A percentile compares a stretch with the other conserved stretches of the same genome.
These are phyloP conservation scores for Ambrosiella cleistominuta DNA, from an alignment of 2,329 filamentous ascomycete genomes.

Conservation along the genomic window DNA sequence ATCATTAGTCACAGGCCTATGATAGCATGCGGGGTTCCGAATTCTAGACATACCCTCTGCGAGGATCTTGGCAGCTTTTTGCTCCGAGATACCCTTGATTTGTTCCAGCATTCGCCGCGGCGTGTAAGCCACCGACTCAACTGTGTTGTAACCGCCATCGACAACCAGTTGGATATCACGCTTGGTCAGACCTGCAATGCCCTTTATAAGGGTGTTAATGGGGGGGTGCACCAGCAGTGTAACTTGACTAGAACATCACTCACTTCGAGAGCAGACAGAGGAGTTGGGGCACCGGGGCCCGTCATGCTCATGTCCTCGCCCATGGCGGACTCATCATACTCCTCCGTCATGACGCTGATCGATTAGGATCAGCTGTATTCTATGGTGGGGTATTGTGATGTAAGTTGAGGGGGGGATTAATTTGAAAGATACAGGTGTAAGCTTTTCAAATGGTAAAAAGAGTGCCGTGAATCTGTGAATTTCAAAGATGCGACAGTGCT, in stretches of 20 bases:
- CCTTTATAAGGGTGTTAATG: conserved; percentile 31
- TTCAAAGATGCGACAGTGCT: neutral
- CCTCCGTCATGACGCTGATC: conserved; percentile 24
- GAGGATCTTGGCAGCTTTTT: conserved; percentile 84
- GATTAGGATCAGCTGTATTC: neutral
- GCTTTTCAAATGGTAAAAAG: neutral
- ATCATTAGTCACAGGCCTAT: conserved; percentile 1
- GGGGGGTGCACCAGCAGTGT: neutral
- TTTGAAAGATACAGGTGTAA: neutral
- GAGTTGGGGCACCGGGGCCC: conserved; percentile 85
- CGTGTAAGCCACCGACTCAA: conserved; percentile 88
- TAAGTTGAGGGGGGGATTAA: neutral
- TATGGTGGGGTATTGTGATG: neutral
- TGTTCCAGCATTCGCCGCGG: conserved; percentile 71
- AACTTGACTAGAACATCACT: conserved; percentile 14
- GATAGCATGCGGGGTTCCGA: neutral
- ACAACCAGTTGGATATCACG: conserved; percentile 86
- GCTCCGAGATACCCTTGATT: conserved; percentile 95
- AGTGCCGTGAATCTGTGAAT: neutral
- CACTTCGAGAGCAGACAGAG: conserved; percentile 73
- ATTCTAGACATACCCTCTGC: conserved; percentile 49
- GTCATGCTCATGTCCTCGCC: conserved; percentile 55
- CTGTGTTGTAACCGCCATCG: conserved; percentile 85
- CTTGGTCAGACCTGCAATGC: conserved; percentile 75
- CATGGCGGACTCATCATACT: conserved; percentile 48